Base-by-base conservation (phyloP, 345 rosid genomes). In the Aquilaria malaccensis region DNA sequence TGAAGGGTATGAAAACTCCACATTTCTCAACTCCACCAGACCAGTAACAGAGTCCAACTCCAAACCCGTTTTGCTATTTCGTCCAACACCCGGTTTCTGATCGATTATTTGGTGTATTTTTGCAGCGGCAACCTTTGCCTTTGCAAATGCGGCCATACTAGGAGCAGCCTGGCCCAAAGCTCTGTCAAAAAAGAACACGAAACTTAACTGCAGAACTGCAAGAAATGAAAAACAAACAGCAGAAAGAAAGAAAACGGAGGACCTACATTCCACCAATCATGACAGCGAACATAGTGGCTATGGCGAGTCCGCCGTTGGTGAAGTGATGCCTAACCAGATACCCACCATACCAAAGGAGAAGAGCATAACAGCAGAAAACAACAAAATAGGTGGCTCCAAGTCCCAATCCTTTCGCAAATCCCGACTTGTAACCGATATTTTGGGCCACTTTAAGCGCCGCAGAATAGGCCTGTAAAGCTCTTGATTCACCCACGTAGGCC, bases 191-290 rank as follows among this genome's bases (percentile, higher is more conserved):
- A 4, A 37, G 45, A 9, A 9, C 43, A 37, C 46, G 29, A 64
- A 45, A 15, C 43, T 46, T 14, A 13, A 31, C 45, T 22, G 22
- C 22, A 22, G 22, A 22, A 22, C 22, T 22, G 22, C 22, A 22
- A 22, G 22, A 22, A 1, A 22, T 22, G 22, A 22, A 22, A 22
- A 22, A 22, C 22, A 22, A 22, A 22, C 22, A 22, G 22, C 22
- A 22, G 22, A 22, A 22, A 22, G 22, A 22, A 22, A 22, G 22
- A 22, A 11, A 22, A 22, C 22, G 49, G 60, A 69, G 62, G 53
- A 76, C 97, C 84, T 75, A 93, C 98, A 93, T 60, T 66, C 98
- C 98, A 70, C 98, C 98, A 9, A 93, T 80, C 98, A 93, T 93
- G 52, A 93, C 98, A 2, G 96, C 94, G 64, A 93, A 93, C 98